Evolutionary conservation across 345 rosid species (phyloP), one percentile per base, ranked within the genome.

Genomic region (Zanthoxylum bungeanum): DNA sequence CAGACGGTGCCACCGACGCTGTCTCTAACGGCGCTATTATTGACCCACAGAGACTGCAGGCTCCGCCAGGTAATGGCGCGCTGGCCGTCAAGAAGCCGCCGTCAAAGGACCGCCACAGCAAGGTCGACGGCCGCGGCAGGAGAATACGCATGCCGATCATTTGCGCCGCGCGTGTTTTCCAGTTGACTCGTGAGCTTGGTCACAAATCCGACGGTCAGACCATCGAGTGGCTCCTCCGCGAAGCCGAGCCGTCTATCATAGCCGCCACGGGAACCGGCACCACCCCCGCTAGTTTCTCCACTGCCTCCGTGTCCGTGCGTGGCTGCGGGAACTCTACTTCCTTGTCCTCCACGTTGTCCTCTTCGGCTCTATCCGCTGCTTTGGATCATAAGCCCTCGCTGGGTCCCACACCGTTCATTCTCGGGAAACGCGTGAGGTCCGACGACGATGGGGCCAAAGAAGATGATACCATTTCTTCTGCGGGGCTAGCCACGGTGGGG

Each of bases 141-240:
- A 85, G 98, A 69, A 96, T 96, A 49, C 92, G 99, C 59, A 96
- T 96, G 99, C 99, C 99, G 1, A 93, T 96, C 76, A 96, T 93
- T n/a, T 96, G 98, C 63, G 99, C 98, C 42, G 99, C 99, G n/a
- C 88, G 99, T 11, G 99, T 96, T 34, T 95, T 95, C 69, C 99
- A 95, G 81, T 72, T 95, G 64, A 95, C 99, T 0, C 91, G 98
- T 7, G 99, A 96, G 86, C 83, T 96, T 16, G 99, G 99, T 14
- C 99, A 93, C 66, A 96, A 96, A 79, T 96, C 99, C 2, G 98
- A 96, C 46, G 99, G 99, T 21, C 98, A 96, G 80, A 96, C 99
- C 14, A 93, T 96, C 31, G 98, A 96, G 74, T 96, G 99, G 99
- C 89, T 96, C 1, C 96, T 96, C n/a, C 97, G 98, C 72, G 98